Evolutionary conservation across 805 yeast species (phyloP), one percentile per base, ranked within the genome.

Genomic region (Cyberlindnera maritima): DNA sequence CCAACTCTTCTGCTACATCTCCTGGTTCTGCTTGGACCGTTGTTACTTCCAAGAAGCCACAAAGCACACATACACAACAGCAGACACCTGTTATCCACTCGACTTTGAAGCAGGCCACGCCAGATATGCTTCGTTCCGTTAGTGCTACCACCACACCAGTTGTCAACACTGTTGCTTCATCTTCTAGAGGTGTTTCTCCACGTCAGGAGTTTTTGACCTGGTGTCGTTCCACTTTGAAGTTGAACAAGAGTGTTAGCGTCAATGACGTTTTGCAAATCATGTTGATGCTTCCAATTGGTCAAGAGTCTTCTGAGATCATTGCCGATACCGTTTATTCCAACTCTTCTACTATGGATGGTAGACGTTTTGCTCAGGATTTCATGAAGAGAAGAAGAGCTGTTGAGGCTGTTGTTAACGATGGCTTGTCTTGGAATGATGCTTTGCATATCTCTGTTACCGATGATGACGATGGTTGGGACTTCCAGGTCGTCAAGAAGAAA

Each of bases 321-420:
- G 85, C 96, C 2, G 99, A 92, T 61, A 88, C 97, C 12, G 81
- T 92, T 48, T 90, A 89, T 69, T 82, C 94, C 21, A 86, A 89
- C 50, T 85, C 96, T 35, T 78, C 91, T 3, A 85, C 91, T 1
- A 83, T 92, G 86, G 97, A 94, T 64, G 98, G 98, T 20, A 82
- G 96, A 62, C 76, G 96, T 55, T 92, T 91, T 71, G 96, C 99
- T 0, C 79, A 77, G 47, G 99, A 94, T 61, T 94, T 94, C 64
- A 73, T 85, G 62, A 85, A 83, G 67, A 81, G 86, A 62, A 83
- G 94, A 61, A 76, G 75, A 50, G 75, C 71, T 41, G 91, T 88
- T 47, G 97, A 90, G 58, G 76, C 61, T 34, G 65, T 67, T 25
- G 65, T 69, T 26, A 65, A 66, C 40, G 75, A 78, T 48, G 74